Percentiles rank a stretch among this genome's conserved stretches.
Conservation (phyloP, 1,284 basidiomycete genomes). For the Volvariella surrecta region DNA sequence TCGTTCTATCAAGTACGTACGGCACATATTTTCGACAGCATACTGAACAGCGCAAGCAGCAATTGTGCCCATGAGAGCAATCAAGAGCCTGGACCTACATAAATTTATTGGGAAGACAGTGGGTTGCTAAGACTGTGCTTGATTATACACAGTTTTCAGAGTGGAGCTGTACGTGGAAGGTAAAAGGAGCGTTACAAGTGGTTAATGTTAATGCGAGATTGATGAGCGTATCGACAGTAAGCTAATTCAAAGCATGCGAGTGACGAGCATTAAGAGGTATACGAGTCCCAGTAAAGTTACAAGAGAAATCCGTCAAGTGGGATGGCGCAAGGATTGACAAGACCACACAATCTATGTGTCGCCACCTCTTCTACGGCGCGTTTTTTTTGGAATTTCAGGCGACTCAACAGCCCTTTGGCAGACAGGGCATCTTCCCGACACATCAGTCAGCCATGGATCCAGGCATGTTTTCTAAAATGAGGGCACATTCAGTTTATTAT, state of each 20-base stretch:
- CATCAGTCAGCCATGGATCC: conserved; percentile 70
- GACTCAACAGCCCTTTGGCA: conserved; percentile 57
- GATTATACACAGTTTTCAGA: too few relatives aligned
- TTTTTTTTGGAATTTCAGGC: conserved; percentile 24
- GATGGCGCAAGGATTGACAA: background rate
- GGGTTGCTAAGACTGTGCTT: too few relatives aligned
- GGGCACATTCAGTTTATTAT: conserved; percentile 4
- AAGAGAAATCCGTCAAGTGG: too few relatives aligned
- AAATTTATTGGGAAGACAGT: too few relatives aligned
- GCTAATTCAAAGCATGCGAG: background rate
- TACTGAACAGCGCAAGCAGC: too few relatives aligned
- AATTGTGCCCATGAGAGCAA: too few relatives aligned
- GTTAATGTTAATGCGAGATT: too few relatives aligned
- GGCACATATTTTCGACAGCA: too few relatives aligned
- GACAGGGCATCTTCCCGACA: conserved; percentile 73
- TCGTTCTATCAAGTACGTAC: too few relatives aligned
- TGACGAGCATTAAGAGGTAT: background rate
- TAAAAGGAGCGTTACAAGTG: too few relatives aligned
- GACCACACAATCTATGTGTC: conserved; percentile 1
- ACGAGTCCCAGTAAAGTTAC: background rate
- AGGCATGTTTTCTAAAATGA: conserved; percentile 60
- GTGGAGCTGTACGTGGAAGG: too few relatives aligned
- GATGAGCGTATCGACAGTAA: background rate
- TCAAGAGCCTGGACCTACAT: too few relatives aligned
- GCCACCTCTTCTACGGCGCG: conserved; percentile 9